These are phyloP conservation scores for Magnolia sinica DNA, from an alignment of 164 flowering plant genomes.

Conservation along the genomic window DNA sequence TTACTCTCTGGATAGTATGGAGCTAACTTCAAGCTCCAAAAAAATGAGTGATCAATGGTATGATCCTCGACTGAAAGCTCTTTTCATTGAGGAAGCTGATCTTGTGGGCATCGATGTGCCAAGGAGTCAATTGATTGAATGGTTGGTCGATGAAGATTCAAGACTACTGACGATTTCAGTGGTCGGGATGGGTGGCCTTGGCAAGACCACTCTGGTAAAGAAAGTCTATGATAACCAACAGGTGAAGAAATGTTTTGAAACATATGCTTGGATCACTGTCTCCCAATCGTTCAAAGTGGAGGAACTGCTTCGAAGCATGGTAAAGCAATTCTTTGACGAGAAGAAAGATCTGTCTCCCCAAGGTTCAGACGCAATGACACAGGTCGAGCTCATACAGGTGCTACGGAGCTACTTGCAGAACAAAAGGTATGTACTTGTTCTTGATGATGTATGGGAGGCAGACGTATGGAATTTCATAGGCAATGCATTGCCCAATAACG, in stretches of 20 bases:
- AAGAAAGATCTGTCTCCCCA: background rate
- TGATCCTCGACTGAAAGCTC: background rate
- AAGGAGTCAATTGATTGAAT: background rate
- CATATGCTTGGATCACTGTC: conserved; percentile 21
- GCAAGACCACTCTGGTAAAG: conserved; percentile 24
- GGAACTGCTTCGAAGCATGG: conserved; percentile 3
- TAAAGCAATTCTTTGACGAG: background rate
- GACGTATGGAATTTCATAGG: conserved; percentile 24
- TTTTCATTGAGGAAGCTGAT: background rate
- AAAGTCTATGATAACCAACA: conserved; percentile 5
- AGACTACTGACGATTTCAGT: background rate
- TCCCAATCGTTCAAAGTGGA: background rate
- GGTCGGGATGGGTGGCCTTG: conserved; percentile 23
- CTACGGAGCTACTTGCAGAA: background rate
- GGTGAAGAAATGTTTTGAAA: conserved; percentile 4
- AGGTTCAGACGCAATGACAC: conserved; percentile 15
- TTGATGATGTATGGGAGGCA: conserved; percentile 40
- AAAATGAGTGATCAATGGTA: no score
- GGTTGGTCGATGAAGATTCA: conserved; percentile 23
- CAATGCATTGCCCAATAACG: conserved; percentile 23
- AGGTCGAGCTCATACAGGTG: conserved; percentile 19
- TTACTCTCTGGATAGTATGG: background rate
- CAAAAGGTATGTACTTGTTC: conserved; percentile 21
- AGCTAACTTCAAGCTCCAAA: background rate
- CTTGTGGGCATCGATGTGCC: background rate